Percentiles rank a stretch among this genome's conserved stretches.
These are phyloP conservation scores for Ascocoryne sarcoides DNA, from an alignment of 2,329 filamentous ascomycete genomes.

Conservation along the genomic window DNA sequence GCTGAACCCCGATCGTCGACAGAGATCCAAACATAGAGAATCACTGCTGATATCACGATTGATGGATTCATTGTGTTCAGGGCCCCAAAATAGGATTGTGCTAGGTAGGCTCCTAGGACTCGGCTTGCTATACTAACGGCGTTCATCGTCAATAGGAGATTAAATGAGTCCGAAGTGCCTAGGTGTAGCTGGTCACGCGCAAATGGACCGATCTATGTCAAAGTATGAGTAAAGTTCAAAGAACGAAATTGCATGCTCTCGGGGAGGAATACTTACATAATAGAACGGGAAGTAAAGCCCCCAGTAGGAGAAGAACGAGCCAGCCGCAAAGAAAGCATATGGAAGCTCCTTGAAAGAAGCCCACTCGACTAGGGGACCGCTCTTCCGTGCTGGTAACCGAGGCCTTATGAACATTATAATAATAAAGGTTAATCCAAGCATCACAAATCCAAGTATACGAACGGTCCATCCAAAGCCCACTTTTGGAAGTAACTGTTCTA, in stretches of 20 bases:
- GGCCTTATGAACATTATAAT: conserved; percentile 33
- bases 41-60: not conserved
- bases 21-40: not conserved
- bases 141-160: not conserved
- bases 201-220: not conserved
- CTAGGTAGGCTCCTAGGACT: not conserved
- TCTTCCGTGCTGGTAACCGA: conserved; percentile 30
- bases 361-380: conserved; percentile 35
- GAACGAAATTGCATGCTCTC: not conserved
- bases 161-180: not conserved
- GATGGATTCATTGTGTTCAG: not conserved
- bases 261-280: not conserved
- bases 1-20: not conserved
- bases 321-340: conserved; percentile 35
- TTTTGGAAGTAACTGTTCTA: conserved; percentile 31
- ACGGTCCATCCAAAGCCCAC: conserved; percentile 37
- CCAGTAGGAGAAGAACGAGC: conserved; percentile 23
- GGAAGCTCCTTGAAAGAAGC: conserved; percentile 34
- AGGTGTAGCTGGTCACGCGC: not conserved
- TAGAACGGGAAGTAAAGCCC: not conserved
- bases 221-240: not conserved
- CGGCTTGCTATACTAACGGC: not conserved
- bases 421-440: conserved; percentile 27
- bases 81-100: not conserved
- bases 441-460: conserved; percentile 36